phyloP scores from a whole-genome alignment of 202 grass and related monocot genomes.

The Digitaria exilis region DNA sequence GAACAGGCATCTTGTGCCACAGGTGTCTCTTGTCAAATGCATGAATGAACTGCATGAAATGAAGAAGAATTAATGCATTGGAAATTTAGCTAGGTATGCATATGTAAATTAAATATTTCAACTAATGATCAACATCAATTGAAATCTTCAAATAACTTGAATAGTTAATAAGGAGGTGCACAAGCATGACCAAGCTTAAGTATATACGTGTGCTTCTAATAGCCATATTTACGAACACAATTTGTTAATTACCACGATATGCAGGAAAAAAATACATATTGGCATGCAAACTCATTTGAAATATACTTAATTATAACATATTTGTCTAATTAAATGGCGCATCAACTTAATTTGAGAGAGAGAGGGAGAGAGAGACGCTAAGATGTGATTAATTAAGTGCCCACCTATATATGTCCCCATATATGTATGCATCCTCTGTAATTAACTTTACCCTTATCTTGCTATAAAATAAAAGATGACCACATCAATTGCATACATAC shows the following conservation, averaged over 20 bases:
- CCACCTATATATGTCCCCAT: neutral
- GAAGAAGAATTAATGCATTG: slow-evolving; percentile 19
- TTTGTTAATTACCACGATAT: slow-evolving; percentile 23
- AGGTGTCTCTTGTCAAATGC: slow-evolving; percentile 52
- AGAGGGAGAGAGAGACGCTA: neutral
- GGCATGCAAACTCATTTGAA: slow-evolving; percentile 16
- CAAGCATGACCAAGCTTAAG: neutral
- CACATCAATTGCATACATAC: neutral
- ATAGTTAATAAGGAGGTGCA: neutral
- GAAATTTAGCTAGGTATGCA: slow-evolving; percentile 26
- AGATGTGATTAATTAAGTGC: slow-evolving; percentile 19
- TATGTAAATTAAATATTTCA: slow-evolving; percentile 21
- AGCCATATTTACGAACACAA: slow-evolving; percentile 23
- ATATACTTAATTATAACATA: slow-evolving; percentile 27
- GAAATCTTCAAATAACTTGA: slow-evolving; percentile 1
- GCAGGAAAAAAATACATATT: slow-evolving; percentile 8
- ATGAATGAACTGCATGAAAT: slow-evolving; percentile 49
- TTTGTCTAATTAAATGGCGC: slow-evolving; percentile 19
- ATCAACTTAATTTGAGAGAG: slow-evolving; percentile 27
- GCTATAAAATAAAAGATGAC: neutral
- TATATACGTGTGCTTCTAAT: slow-evolving; percentile 28
- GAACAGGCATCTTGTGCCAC: slow-evolving; percentile 63
- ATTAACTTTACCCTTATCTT: neutral
- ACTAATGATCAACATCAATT: slow-evolving; percentile 7
- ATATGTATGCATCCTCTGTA: neutral